Evolutionary conservation across 495 filamentous ascomycete species (phyloP), one percentile per base, ranked within the genome.

Genomic region (Daldinia caldariorum): DNA sequence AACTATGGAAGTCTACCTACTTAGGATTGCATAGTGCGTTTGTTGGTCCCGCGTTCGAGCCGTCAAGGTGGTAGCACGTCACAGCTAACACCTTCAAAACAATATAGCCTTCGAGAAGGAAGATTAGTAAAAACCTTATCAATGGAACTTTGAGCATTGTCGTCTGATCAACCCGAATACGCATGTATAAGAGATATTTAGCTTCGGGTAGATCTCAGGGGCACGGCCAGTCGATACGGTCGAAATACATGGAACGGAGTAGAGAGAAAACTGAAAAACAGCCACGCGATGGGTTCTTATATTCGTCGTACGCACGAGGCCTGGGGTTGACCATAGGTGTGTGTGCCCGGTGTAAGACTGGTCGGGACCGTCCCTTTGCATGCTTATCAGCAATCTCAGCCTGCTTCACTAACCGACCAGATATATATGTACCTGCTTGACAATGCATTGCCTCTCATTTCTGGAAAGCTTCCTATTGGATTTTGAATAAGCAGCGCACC

Each of bases 61-160:
- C 68, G 31, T 70, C 68, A 5, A 70, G 57, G 13, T 58, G 62
- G 31, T 70, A 70, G 10, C 68, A 70, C 8, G 56, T 66, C 34
- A 22, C 68, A 7, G 68, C 68, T 16, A 66, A 20, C 2, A 66
- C 62, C n/a, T 61, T 57, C 43, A 62, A 18, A 13, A 66, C 43
- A 41, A 66, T 34, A 32, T 31, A 70, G n/a, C 68, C 18, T 37
- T 34, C 61, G 31, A 62, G 34, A 7, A 70, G n/a, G n/a, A 70
- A 62, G 49, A 70, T 57, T 41, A 66, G 37, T 0, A 37, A 18
- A 43, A 34, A 47, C 51, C 62, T 53, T 29, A 54, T 38, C 38
- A 54, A 6, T 9, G 43, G 45, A 16, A 38, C 16, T 31, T 54
- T 62, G 13, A 62, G 43, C 68, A 70, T 70, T 37, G 56, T 20